Evolutionary conservation across 768 basidiomycete genomes (phyloP), one percentile per base, ranked within the genome.

Genomic region (Suillus clintonianus): DNA sequence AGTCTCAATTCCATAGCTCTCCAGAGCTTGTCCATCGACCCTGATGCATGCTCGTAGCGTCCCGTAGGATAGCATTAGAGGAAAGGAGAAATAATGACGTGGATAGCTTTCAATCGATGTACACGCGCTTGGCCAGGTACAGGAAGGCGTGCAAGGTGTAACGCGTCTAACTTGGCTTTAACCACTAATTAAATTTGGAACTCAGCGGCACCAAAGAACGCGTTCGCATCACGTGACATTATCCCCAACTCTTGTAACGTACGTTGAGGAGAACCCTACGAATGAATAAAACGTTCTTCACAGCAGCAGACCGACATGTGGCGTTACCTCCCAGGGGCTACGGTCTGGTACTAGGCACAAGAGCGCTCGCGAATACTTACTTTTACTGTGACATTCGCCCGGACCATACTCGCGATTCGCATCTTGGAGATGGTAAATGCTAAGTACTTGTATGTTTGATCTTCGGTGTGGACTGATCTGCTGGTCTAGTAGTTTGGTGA

Each of bases 1-100:
- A 8, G 10, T 50, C 39, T 63, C 64, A 24, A 65, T 58, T 54
- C 43, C 60, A 43, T 64, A 62, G 37, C n/a, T 42, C n/a, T 48
- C 36, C 36, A 65, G 41, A 11, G 36, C 19, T 17, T 36, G 48
- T 19, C 61, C 64, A 32, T 62, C 62, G 14, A 65, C 64, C 34
- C 27, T 39, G 22, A 62, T 62, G 30, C 64, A 64, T n/a, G 47
- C 64, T 14, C 45, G 43, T 17, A 51, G 24, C 6, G 62, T 62
- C 5, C 55, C 54, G 15, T 41, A 45, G 22, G 42, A 34, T 34
- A 64, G 39, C 64, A 64, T 64, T 39, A 6, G n/a, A 32, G 17
- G 55, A 56, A 37, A 56, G 55, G 55, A 53, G 55, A 56, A n/a
- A 24, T 24, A 8, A 53, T 53, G 30, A 3, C 30, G 51, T 32